Base-by-base conservation (phyloP, 306 rosid genomes). In the Parietaria judaica region DNA sequence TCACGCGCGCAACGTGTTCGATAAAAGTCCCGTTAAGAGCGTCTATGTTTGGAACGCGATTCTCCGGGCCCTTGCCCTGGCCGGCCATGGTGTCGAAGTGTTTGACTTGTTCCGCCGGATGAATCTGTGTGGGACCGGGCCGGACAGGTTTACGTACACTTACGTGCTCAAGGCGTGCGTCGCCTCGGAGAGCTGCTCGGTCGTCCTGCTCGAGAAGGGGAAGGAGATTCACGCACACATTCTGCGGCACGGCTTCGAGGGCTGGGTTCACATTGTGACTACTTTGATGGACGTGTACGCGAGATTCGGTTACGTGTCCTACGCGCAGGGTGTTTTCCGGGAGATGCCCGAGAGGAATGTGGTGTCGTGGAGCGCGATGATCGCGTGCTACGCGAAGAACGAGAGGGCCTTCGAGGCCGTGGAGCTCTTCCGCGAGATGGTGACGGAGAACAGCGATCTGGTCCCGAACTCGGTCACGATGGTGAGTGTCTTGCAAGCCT, bases 351-450 rank as follows among this genome's bases (percentile, higher is more conserved):
- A 50, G 57, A 87, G 71, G 76, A 91, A 87, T 71, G 81, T 79
- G 60, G 96, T 91, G 62, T 83, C 97, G 9, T 88, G 96, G 96
- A 88, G 96, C 79, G 96, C 96, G 69, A 83, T 85, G 94, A 85
- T 88, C 75, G 90, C 96, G 0, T 88, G 94, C 63, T 85, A 73
- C 76, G 88, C 84, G 7, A 88, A 85, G 80, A 88, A 88, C 74
- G 96, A 71, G 17, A 79, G 74, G 79, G 79, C 96, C 11, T 63
- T 71, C 61, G 83, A 81, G 81, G 96, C 97, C 60, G 70, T 87
- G 80, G 91, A 87, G 71, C 78, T 87, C 49, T 87, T 91, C 76
- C 73, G 71, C 58, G 69, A 63, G 65, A 91, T 91, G 97, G 74
- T 85, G 76, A 74, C 57, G 11, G 81, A 83, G 61, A 83, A 78